These are phyloP conservation scores for Diaporthe sp. DNA, from an alignment of 2,329 filamentous ascomycete genomes.

Conservation along the genomic window DNA sequence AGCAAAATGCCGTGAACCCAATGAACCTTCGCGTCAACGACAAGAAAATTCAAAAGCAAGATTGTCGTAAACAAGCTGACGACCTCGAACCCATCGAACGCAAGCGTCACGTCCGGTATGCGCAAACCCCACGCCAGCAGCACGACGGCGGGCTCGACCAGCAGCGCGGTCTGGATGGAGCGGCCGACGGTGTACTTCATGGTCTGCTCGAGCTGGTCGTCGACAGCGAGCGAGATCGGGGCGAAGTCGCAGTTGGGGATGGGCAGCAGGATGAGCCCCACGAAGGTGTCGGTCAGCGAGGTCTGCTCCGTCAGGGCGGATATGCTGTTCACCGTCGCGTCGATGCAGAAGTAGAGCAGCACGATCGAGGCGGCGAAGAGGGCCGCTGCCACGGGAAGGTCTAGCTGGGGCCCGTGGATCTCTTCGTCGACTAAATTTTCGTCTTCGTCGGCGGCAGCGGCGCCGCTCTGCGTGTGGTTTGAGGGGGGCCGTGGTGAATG, in stretches of 20 bases:
- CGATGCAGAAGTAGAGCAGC: constrained; percentile 32
- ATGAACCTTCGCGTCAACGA: constrained; percentile 30
- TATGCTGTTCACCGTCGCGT: constrained; percentile 23
- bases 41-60: constrained; percentile 27
- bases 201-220: constrained; percentile 30
- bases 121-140: constrained; percentile 16
- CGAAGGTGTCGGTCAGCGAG: constrained; percentile 25
- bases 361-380: constrained; percentile 21
- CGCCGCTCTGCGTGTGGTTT: neutral
- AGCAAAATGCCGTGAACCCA: constrained; percentile 29
- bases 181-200: constrained; percentile 28
- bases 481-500: neutral
- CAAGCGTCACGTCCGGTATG: constrained; percentile 15
- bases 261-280: constrained; percentile 25
- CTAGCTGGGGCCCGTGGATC: constrained; percentile 8
- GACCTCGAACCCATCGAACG: constrained; percentile 29
- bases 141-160: constrained; percentile 28
- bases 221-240: constrained; percentile 12
- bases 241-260: constrained; percentile 30
- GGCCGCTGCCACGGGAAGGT: constrained; percentile 3
- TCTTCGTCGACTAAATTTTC: neutral
- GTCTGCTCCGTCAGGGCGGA: constrained; percentile 24
- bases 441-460: neutral
- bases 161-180: constrained; percentile 31
- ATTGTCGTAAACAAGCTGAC: constrained; percentile 29